These are phyloP conservation scores for Colletotrichum sp. DNA, from an alignment of 2,329 filamentous ascomycete species.

Conservation along the genomic window DNA sequence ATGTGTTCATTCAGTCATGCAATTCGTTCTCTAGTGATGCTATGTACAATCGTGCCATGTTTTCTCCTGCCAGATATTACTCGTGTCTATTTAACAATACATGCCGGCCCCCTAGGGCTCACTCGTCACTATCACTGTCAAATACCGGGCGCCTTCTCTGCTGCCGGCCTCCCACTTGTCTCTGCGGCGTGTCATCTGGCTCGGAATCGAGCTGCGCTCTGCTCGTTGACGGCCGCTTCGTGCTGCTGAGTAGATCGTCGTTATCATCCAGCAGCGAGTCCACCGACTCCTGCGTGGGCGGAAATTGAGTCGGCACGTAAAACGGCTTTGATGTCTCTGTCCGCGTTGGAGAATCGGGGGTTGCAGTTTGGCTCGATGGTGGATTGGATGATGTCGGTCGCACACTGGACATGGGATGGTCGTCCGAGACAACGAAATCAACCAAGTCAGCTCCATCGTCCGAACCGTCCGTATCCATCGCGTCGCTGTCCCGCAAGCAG, in stretches of 20 bases:
- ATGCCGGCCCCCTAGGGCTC: background rate
- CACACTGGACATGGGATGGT: constrained; percentile 37
- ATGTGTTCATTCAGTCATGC: constrained; percentile 12
- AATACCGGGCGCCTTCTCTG: constrained; percentile 16
- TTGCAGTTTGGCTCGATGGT: constrained; percentile 27
- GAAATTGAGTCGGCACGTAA: constrained; percentile 42
- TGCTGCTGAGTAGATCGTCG: background rate
- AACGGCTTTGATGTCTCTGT: constrained; percentile 34
- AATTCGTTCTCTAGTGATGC: background rate
- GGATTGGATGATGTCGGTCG: constrained; percentile 33
- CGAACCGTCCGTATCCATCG: constrained; percentile 50
- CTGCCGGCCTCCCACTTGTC: background rate
- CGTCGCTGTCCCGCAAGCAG: constrained; percentile 54
- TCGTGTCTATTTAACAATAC: background rate
- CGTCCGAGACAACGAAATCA: constrained; percentile 62
- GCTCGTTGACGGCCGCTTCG: background rate
- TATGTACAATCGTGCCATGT: background rate
- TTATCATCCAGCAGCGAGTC: constrained; percentile 26
- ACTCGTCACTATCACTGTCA: constrained; percentile 29
- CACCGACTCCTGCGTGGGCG: constrained; percentile 41
- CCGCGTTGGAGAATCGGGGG: constrained; percentile 26
- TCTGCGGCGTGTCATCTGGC: background rate
- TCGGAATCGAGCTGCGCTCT: background rate
- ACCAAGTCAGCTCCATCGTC: constrained; percentile 56
- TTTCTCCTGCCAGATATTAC: background rate